phyloP scores from a whole-genome alignment of 1,284 basidiomycete genomes.

The Leccinum pachyderme region DNA sequence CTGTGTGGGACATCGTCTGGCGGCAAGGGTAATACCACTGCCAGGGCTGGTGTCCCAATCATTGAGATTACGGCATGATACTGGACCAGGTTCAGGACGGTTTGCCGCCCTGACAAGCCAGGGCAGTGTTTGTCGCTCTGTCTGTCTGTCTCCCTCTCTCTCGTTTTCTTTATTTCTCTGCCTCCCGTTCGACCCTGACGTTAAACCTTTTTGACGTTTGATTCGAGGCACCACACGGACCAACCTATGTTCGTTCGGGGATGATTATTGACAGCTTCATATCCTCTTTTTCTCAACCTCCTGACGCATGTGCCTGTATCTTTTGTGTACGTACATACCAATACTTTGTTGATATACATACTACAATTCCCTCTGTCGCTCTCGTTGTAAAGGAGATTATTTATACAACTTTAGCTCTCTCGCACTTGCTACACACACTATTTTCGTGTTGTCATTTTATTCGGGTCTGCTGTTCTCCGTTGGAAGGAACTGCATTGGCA shows the following conservation, averaged over 20 bases:
- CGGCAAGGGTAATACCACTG: slow-evolving; percentile 7
- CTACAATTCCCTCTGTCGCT: background rate
- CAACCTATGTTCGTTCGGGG: background rate
- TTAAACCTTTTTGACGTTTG: background rate
- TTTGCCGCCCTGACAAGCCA: background rate
- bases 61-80: slow-evolving; percentile 31
- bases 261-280: background rate
- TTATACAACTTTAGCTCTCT: background rate
- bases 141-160: background rate
- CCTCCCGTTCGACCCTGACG: background rate
- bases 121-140: background rate
- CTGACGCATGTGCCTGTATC: background rate
- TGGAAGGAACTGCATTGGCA: background rate
- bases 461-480: background rate
- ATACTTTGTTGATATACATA: background rate
- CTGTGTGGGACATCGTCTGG: slow-evolving; percentile 11
- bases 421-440: background rate
- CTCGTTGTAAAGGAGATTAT: background rate
- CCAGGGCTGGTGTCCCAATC: slow-evolving; percentile 23
- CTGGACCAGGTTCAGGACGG: background rate
- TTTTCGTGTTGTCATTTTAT: background rate
- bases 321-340: background rate
- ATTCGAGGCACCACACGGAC: background rate
- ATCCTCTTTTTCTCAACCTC: background rate
- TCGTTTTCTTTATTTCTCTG: background rate